Base-by-base conservation (phyloP, 768 basidiomycete species). In the Mycena floridula region DNA sequence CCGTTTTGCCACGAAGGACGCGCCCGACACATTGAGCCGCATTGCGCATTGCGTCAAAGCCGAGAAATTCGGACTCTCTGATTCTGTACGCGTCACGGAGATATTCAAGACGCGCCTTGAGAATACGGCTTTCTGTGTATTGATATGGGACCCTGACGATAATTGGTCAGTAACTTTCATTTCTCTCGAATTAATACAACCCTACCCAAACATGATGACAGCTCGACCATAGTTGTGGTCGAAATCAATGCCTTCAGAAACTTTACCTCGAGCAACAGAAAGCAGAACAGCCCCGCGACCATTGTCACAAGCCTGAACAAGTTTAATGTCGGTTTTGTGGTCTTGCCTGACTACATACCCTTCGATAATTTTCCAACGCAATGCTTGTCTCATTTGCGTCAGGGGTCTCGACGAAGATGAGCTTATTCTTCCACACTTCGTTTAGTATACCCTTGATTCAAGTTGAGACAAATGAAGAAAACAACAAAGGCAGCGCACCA, bases 171-270 rank as follows among this genome's bases (percentile, higher is more conserved):
- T 37, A 40, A 36, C 16, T 25, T 22, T 41, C 40, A 37, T 40
- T 7, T 28, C 26, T 44, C 25, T 23, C 1, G 24, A 45, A 44
- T 15, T 24, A 6, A 50, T 24, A 24, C 40, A 57, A 8, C 54
- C 63, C 61, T 61, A 92, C 90, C 96, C 96, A 69, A 99, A 98
- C 96, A 99, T 97, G 61, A 99, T 92, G 60, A 98, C 93, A 53
- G 96, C 96, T 40, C 96, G 79, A 2, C 96, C 96, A 59, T 98
- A 99, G 61, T 99, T 97, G 65, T 99, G 96, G 61, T 99, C 96
- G 58, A 99, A 99, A 80, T 99, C 96, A 56, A 99, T 99, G n/a
- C 96, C 96, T 65, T 99, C 96, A 0, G 96, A 98, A 0, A 99
- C 96, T 63, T 99, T 99, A 3, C 96, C 96, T 70, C 96, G 83